Evolutionary conservation across 2,329 filamentous ascomycete genomes (phyloP), one percentile per base, ranked within the genome.

Genomic region (Aspergillus clavatus): DNA sequence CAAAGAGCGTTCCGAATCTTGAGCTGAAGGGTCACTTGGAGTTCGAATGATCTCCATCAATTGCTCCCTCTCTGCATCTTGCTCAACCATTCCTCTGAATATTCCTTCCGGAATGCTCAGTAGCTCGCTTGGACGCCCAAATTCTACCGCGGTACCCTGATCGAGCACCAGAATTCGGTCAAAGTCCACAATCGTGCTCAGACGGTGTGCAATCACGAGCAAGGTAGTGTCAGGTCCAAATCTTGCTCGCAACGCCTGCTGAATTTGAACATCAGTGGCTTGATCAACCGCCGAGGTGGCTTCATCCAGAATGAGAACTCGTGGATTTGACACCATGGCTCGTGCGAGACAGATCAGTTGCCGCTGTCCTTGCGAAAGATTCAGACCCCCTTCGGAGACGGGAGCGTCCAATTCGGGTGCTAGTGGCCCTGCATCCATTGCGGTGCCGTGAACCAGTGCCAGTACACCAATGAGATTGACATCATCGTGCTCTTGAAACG

Each of bases 301-400:
- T 68, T 90, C 86, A 61, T 91, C 86, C 1, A 90, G 76, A 1
- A 90, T 81, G 79, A 91, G 85, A 55, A 91, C 81, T 60, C 85
- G 84, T 3, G 86, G 85, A 0, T 82, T 77, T 0, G 80, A 76
- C 19, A 88, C 81, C 54, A 89, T 87, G 40, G 57, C 57, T 2
- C 60, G 55, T 1, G 61, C 55, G 0, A 62, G 54, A 16, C 56
- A 61, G 4, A 63, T 45, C 4, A 63, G 50, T 33, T 63, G 61
- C 0, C 59, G 48, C 14, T 63, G 58, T 7, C 61, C 61, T n/a
- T 57, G 59, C 1, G 58, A 62, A 22, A 63, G 50, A 21, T 89
- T 89, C 3, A 85, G 76, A 0, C 86, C 86, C 14, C 83, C 84
- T 62, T 88, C 84, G 2, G 83, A 80, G 51, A 89, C 80, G 40